Evolutionary conservation across 768 basidiomycete species (phyloP).

Genomic region (Mycena capillaripes): DNA sequence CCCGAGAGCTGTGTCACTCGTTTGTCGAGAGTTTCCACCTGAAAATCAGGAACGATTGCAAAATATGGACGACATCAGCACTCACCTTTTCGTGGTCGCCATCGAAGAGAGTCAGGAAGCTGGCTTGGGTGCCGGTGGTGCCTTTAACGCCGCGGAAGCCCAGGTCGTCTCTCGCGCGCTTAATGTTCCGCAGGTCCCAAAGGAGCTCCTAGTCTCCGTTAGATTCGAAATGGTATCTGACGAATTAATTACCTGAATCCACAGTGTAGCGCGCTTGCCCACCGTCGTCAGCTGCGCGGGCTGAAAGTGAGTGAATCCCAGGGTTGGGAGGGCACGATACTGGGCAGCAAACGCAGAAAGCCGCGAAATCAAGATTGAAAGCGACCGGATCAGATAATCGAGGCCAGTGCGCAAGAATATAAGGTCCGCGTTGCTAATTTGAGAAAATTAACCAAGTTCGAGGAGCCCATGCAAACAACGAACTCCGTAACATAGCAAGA

Average conservation of each 20-base stretch:
- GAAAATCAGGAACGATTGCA: background rate
- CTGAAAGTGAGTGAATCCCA: slow-evolving; percentile 99
- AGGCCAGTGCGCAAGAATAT: slow-evolving; percentile 95
- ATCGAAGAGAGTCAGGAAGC: slow-evolving; percentile 94
- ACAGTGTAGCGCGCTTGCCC: slow-evolving; percentile 95
- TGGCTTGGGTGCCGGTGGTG: slow-evolving; percentile 98
- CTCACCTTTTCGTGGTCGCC: slow-evolving; percentile 92
- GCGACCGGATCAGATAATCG: slow-evolving; percentile 85
- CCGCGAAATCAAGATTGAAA: slow-evolving; percentile 92
- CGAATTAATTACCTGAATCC: slow-evolving; percentile 81
- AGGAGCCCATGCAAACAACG: slow-evolving; percentile 43
- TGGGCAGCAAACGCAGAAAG: slow-evolving; percentile 87
- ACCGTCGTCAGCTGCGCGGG: slow-evolving; percentile 99
- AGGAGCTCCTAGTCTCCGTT: slow-evolving; percentile 77
- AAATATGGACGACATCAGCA: background rate
- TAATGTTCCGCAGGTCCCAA: slow-evolving; percentile 96
- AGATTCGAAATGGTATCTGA: background rate
- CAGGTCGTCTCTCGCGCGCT: slow-evolving; percentile 89
- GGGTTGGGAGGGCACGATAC: slow-evolving; percentile 90
- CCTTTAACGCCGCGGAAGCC: slow-evolving; percentile 99
- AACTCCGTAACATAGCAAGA: slow-evolving; percentile 99
- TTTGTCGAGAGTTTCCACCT: slow-evolving; percentile 92
- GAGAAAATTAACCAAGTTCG: slow-evolving; percentile 12
- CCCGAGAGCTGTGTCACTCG: slow-evolving; percentile 93
- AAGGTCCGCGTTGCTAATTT: slow-evolving; percentile 91